Percentiles rank a stretch among this genome's conserved stretches.
Conservation (phyloP, 139 green algal genomes). For the Chlamydomonas incerta region DNA sequence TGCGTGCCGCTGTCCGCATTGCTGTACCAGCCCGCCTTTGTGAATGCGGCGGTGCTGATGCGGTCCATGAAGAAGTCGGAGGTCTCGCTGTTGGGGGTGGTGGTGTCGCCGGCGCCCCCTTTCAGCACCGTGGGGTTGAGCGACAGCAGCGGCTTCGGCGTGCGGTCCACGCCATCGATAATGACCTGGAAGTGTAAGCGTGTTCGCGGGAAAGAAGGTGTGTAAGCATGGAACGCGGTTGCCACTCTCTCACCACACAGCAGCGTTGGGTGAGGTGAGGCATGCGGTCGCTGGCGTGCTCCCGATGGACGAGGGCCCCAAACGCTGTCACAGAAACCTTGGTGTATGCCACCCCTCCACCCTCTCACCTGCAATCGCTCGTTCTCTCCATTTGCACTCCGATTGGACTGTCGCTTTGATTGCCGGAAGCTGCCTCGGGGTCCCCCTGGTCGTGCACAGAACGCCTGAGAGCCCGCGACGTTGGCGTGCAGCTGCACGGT, state of each 20-base stretch:
- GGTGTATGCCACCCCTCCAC: no score
- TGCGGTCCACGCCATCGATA: conserved; percentile 68
- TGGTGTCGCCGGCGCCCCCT: conserved; percentile 24
- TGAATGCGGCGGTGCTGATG: conserved; percentile 59
- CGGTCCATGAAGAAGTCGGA: conserved; percentile 67
- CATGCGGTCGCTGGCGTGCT: no score
- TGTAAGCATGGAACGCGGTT: no score
- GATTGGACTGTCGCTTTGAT: conserved; percentile 17
- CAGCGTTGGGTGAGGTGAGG: no score
- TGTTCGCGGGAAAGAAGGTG: no score
- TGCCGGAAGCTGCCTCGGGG: conserved; percentile 21
- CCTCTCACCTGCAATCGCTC: conserved; percentile 23
- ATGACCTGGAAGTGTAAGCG: background rate
- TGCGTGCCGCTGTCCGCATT: conserved; percentile 40
- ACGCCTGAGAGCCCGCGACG: no score
- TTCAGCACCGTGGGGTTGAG: conserved; percentile 47
- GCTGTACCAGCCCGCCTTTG: conserved; percentile 39
- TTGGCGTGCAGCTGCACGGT: no score
- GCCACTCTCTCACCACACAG: no score
- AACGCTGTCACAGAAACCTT: no score
- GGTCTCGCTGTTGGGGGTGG: conserved; percentile 48
- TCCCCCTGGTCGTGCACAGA: background rate
- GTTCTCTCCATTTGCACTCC: conserved; percentile 13
- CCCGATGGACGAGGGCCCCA: no score
- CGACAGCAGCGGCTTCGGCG: conserved; percentile 73